phyloP scores from a whole-genome alignment of 2,329 filamentous ascomycete genomes.

The Claviceps humidiphila region DNA sequence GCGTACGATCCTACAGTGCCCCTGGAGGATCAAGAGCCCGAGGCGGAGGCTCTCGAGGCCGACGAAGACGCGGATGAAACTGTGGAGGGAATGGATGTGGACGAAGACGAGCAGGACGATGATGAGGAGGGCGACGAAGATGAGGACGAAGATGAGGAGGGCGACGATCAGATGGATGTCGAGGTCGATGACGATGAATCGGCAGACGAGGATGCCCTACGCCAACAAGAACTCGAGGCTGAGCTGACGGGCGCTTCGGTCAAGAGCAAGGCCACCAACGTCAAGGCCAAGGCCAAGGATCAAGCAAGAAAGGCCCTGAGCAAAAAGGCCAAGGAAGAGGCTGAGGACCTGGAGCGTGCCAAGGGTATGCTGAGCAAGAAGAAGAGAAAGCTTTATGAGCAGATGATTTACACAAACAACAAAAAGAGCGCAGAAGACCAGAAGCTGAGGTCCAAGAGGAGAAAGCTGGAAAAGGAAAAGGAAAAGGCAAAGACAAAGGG shows the following conservation, averaged over 20 bases:
- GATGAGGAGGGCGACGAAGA: constrained; percentile 28
- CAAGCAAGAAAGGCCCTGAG: constrained; percentile 56
- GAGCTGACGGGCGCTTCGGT: constrained; percentile 63
- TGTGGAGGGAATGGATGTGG: constrained; percentile 52
- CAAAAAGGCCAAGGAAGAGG: constrained; percentile 60
- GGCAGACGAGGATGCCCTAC: constrained; percentile 50
- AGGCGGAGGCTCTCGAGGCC: constrained; percentile 66
- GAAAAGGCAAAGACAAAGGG: constrained; percentile 30
- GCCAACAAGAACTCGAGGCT: constrained; percentile 85
- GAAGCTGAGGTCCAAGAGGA: constrained; percentile 75
- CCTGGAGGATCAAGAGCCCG: constrained; percentile 76
- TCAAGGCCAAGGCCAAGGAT: constrained; percentile 49
- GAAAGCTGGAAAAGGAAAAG: constrained; percentile 64
- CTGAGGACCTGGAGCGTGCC: constrained; percentile 78
- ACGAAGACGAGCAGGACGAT: constrained; percentile 33
- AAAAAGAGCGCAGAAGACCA: constrained; percentile 86
- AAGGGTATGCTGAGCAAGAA: constrained; percentile 98
- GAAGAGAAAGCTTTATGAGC: constrained; percentile 94
- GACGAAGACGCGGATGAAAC: constrained; percentile 50
- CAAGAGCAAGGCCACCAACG: constrained; percentile 32
- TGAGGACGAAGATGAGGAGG: constrained; percentile 34
- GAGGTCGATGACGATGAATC: constrained; percentile 24
- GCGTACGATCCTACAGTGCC: constrained; percentile 84
- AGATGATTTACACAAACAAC: constrained; percentile 93
- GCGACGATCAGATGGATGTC: constrained; percentile 33